Evolutionary conservation across 768 basidiomycete species (phyloP).

Genomic region (Tremella mesenterica): DNA sequence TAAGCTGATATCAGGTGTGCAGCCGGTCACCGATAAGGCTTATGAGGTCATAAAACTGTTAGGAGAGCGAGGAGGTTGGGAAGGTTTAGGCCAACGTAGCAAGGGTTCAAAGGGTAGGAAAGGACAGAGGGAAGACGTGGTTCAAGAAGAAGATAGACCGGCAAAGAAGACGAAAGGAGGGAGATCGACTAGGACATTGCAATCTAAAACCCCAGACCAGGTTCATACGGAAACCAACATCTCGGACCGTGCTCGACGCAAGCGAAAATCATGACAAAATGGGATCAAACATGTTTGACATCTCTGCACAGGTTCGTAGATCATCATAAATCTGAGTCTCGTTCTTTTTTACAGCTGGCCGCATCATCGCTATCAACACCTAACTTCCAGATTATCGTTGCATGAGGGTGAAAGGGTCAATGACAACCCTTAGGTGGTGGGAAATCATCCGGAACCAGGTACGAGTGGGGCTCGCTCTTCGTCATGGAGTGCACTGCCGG

Average conservation of each 20-base stretch:
- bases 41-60: slow-evolving; percentile 58
- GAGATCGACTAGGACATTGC: not conserved
- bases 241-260: no score
- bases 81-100: slow-evolving; percentile 29
- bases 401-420: no score
- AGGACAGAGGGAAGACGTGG: not conserved
- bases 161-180: not conserved
- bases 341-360: no score
- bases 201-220: no score
- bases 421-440: no score
- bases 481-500: slow-evolving; percentile 61
- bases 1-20: slow-evolving; percentile 50
- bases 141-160: not conserved
- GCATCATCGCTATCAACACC: no score
- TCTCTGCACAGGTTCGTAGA: no score
- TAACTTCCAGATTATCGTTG: no score
- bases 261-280: no score
- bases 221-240: no score
- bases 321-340: no score
- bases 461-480: slow-evolving; percentile 83
- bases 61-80: slow-evolving; percentile 72
- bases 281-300: no score
- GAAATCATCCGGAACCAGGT: slow-evolving; percentile 24
- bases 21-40: slow-evolving; percentile 60
- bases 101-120: slow-evolving; percentile 1